These are phyloP conservation scores for Xerocomus minutiporus DNA, from an alignment of 1,284 basidiomycete species.

Conservation along the genomic window DNA sequence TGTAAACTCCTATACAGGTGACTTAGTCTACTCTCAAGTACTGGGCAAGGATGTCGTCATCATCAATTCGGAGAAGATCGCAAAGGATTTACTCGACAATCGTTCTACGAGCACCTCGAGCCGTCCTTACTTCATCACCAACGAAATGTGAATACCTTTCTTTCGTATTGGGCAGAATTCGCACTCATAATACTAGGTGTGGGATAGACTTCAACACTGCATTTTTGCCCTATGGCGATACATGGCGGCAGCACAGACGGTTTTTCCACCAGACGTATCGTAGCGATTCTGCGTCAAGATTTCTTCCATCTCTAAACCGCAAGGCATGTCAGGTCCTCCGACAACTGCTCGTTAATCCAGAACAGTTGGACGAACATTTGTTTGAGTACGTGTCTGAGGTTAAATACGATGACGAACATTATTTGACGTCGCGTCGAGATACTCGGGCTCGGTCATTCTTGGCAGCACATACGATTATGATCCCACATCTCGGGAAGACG, in stretches of 20 bases:
- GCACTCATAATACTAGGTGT: slow-evolving; percentile 24
- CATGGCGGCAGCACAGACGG: not conserved
- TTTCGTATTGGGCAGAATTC: not conserved
- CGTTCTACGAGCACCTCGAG: slow-evolving; percentile 2
- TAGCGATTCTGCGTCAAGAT: not conserved
- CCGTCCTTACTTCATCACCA: slow-evolving; percentile 22
- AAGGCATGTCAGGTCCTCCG: slow-evolving; percentile 1
- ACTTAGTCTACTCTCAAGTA: slow-evolving; percentile 25
- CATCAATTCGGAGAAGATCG: slow-evolving; percentile 20
- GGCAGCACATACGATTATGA: slow-evolving; percentile 13
- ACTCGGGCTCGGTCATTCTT: slow-evolving; percentile 13
- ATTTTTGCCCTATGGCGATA: slow-evolving; percentile 22
- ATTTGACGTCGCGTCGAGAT: not conserved
- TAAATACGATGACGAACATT: too few species aligned
- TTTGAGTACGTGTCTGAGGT: slow-evolving; percentile 5
- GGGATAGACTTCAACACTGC: slow-evolving; percentile 33
- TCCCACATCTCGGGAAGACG: slow-evolving; percentile 5
- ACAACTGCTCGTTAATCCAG: slow-evolving; percentile 26
- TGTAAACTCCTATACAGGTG: slow-evolving; percentile 14
- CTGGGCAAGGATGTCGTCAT: slow-evolving; percentile 35
- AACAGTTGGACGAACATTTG: slow-evolving; percentile 23
- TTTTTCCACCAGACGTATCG: slow-evolving; percentile 2
- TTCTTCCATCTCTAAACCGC: not conserved
- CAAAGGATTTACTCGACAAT: slow-evolving; percentile 6
- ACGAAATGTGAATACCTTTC: slow-evolving; percentile 3